These are phyloP conservation scores for Chlorella variabilis DNA, from an alignment of 163 green algal species.

Conservation along the genomic window DNA sequence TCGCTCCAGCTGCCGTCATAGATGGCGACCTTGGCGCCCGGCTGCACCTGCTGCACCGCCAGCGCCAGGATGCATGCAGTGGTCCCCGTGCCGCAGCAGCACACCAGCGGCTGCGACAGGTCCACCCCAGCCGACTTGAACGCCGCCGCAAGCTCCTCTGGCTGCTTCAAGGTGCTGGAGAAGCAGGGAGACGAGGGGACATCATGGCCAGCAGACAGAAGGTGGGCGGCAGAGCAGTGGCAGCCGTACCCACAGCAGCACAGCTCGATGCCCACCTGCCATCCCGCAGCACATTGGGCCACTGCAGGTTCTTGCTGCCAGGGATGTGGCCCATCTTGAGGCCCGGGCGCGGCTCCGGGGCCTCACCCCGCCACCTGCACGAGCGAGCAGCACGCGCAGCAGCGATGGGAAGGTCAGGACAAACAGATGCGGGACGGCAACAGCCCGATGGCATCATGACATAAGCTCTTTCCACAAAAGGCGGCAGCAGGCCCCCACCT, in stretches of 20 bases:
- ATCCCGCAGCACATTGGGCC: slow-evolving; percentile 60
- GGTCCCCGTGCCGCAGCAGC: slow-evolving; percentile 88
- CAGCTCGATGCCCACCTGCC: slow-evolving; percentile 50
- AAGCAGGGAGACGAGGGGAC: too few relatives aligned
- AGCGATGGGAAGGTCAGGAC: too few relatives aligned
- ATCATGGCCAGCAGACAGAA: not conserved
- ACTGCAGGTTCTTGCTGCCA: slow-evolving; percentile 84
- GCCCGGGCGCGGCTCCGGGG: slow-evolving; percentile 85
- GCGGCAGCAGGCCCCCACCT: slow-evolving; percentile 16
- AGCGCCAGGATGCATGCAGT: slow-evolving; percentile 94
- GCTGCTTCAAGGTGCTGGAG: slow-evolving; percentile 59
- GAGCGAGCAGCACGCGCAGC: too few relatives aligned
- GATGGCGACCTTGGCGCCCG: slow-evolving; percentile 63
- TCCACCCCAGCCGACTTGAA: slow-evolving; percentile 82
- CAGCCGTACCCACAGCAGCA: too few relatives aligned
- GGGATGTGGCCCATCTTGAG: slow-evolving; percentile 91
- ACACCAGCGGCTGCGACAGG: slow-evolving; percentile 54
- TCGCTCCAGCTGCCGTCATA: slow-evolving; percentile 98
- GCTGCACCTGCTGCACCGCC: slow-evolving; percentile 59
- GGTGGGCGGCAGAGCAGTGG: too few relatives aligned
- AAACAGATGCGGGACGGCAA: too few relatives aligned
- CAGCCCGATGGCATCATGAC: too few relatives aligned
- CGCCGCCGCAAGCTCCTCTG: slow-evolving; percentile 64
- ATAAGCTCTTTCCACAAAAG: not conserved
- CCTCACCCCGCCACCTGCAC: slow-evolving; percentile 62